Conservation (phyloP, 2,329 filamentous ascomycete genomes). For the Pseudogymnoascus sp. region DNA sequence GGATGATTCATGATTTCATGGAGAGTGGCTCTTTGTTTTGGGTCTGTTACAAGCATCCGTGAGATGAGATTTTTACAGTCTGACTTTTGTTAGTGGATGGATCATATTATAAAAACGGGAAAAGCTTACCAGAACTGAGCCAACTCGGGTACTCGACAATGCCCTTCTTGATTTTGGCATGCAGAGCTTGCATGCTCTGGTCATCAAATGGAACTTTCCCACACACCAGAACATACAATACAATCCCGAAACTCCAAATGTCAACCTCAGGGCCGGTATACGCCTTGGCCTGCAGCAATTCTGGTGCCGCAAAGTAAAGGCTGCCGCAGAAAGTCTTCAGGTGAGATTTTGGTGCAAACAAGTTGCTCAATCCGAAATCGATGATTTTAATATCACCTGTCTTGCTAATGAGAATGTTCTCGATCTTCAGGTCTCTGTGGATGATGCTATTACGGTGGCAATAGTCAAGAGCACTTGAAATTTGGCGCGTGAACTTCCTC, state of each 20-base stretch:
- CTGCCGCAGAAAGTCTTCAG: conserved; percentile 97
- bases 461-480: conserved; percentile 92
- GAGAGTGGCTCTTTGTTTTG: conserved; percentile 75
- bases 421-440: conserved; percentile 94
- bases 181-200: conserved; percentile 95
- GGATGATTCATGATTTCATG: conserved; percentile 89
- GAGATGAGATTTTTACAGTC: conserved; percentile 92
- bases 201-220: conserved; percentile 98
- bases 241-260: conserved; percentile 97
- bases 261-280: conserved; percentile 97
- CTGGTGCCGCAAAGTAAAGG: conserved; percentile 93
- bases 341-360: conserved; percentile 77
- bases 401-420: conserved; percentile 98
- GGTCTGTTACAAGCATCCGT: conserved; percentile 92
- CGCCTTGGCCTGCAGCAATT: conserved; percentile 83
- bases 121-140: conserved; percentile 63
- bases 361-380: conserved; percentile 93
- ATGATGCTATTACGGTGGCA: conserved; percentile 98
- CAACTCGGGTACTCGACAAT: conserved; percentile 92
- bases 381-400: conserved; percentile 99
- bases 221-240: conserved; percentile 92
- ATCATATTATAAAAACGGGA: conserved; percentile 10
- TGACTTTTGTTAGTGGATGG: conserved; percentile 37
- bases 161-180: conserved; percentile 98
- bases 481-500: conserved; percentile 93